A percentile compares a stretch with the other conserved stretches of the same genome.
Evolutionary conservation across 352 stramenopile species (phyloP).

Genomic region (Phytopythium oedochilum): DNA sequence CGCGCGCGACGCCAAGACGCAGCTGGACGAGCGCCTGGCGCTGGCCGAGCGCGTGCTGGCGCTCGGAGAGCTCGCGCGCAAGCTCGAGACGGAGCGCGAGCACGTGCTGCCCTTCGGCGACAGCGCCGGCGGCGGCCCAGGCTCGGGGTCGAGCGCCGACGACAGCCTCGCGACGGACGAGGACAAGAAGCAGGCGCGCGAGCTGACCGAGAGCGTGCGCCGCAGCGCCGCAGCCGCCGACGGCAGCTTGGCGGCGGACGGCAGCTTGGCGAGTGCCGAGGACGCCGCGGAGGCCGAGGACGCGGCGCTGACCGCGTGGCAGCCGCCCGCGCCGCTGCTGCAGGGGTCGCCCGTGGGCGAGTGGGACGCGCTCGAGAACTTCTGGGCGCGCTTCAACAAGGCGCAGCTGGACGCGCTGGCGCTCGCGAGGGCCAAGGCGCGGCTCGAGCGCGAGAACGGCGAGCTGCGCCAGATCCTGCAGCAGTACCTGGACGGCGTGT

Average conservation of each 20-base stretch:
- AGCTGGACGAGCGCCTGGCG: constrained; percentile 57
- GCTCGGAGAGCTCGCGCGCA: constrained; percentile 87
- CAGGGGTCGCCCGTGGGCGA: constrained; percentile 54
- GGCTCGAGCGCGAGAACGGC: constrained; percentile 85
- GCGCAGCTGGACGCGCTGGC: constrained; percentile 90
- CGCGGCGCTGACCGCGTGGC: constrained; percentile 33
- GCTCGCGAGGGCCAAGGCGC: constrained; percentile 84
- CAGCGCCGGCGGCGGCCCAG: not conserved
- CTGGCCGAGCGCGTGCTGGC: constrained; percentile 86
- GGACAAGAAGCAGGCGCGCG: constrained; percentile 59
- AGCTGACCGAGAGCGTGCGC: constrained; percentile 59
- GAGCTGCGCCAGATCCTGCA: constrained; percentile 89
- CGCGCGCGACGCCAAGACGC: constrained; percentile 70
- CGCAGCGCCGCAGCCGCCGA: constrained; percentile 23
- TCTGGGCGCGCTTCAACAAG: constrained; percentile 96
- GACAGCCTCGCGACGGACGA: constrained; percentile 20
- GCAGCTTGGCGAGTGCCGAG: no score
- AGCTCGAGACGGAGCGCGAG: constrained; percentile 91
- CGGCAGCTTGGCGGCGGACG: constrained; percentile 5
- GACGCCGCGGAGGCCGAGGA: constrained; percentile 14
- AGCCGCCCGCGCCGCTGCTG: constrained; percentile 47
- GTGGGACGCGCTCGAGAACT: constrained; percentile 87
- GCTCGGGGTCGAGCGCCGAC: constrained; percentile 12
- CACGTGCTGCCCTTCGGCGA: constrained; percentile 88
- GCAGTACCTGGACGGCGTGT: constrained; percentile 93